Base-by-base conservation (phyloP, 306 rosid species). In the Prosopis cineraria region DNA sequence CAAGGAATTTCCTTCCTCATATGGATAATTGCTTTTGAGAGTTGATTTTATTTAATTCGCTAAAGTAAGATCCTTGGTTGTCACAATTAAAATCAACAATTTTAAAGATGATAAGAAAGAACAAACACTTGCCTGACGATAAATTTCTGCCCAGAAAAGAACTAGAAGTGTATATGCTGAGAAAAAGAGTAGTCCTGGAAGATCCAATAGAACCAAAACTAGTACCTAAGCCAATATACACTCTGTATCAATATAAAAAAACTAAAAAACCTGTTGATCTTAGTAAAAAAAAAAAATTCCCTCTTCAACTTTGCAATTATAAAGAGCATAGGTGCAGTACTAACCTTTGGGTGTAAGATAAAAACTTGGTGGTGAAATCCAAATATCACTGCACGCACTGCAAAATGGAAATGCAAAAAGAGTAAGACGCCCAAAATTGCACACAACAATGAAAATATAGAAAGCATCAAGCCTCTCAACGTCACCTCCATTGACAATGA, bases 61-160 rank as follows among this genome's bases (percentile, higher is more conserved):
- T 7, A 40, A 70, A 50, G 12, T 8, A 64, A 48, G 50, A 10
- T 31, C 33, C 4, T 63, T 17, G 41, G 25, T 45, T 25, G 16
- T 29, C 24, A 45, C 16, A 55, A 22, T 56, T 37, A 56, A 67
- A 64, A 62, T 43, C 40, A 29, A 76, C n/a, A 74, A 44, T 10
- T 20, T 27, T 9, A 17, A 66, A 44, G 22, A 58, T 41, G 50
- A 66, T 24, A 44, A 79, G 52, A 64, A 53, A 68, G 70, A 81
- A 74, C 0, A 39, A 74, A 31, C 37, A 68, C 89, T 85, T 84
- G 85, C 98, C 99, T 95, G 99, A 75, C 93, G 91, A 88, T 95
- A 91, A 75, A 95, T 95, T 86, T 95, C 98, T 56, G 99, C 98
- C 98, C 98, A 95, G 68, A 95, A 95, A 75, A 95, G 97, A 77